Evolutionary conservation across 495 filamentous ascomycete species (phyloP).

Genomic region (Daldinia childiae): DNA sequence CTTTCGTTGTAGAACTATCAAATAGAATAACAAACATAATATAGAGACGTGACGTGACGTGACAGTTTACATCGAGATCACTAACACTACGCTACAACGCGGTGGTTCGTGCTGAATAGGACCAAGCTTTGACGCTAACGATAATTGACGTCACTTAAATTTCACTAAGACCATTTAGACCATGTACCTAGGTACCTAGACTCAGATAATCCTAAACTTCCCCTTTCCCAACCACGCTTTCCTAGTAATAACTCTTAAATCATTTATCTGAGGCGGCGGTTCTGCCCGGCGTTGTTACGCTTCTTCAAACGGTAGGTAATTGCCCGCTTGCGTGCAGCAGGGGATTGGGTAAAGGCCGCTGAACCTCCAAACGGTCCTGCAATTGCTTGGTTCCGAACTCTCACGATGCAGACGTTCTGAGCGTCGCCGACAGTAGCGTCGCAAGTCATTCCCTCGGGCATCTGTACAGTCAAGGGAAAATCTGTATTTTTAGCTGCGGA

Average conservation of each 20-base stretch:
- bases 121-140: slow-evolving; percentile 11
- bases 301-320: slow-evolving; percentile 57
- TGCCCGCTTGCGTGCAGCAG: slow-evolving; percentile 58
- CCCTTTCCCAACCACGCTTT: background rate
- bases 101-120: slow-evolving; percentile 23
- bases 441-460: slow-evolving; percentile 71
- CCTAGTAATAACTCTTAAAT: background rate
- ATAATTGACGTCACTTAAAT: background rate
- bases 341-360: slow-evolving; percentile 60
- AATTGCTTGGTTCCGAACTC: slow-evolving; percentile 63
- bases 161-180: background rate
- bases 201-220: background rate
- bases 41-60: slow-evolving; percentile 1
- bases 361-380: slow-evolving; percentile 71
- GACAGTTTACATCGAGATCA: background rate
- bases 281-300: slow-evolving; percentile 42
- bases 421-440: slow-evolving; percentile 61
- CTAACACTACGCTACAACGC: background rate
- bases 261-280: slow-evolving; percentile 34
- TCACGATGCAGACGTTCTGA: slow-evolving; percentile 65
- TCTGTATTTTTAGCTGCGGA: slow-evolving; percentile 61
- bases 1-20: too few species aligned
- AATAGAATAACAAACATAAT: background rate
- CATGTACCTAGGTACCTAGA: too few species aligned
- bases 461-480: slow-evolving; percentile 65